A percentile compares a stretch with the other conserved stretches of the same genome.
These are phyloP conservation scores for Davidsoniella virescens DNA, from an alignment of 2,329 filamentous ascomycete species.

Conservation along the genomic window DNA sequence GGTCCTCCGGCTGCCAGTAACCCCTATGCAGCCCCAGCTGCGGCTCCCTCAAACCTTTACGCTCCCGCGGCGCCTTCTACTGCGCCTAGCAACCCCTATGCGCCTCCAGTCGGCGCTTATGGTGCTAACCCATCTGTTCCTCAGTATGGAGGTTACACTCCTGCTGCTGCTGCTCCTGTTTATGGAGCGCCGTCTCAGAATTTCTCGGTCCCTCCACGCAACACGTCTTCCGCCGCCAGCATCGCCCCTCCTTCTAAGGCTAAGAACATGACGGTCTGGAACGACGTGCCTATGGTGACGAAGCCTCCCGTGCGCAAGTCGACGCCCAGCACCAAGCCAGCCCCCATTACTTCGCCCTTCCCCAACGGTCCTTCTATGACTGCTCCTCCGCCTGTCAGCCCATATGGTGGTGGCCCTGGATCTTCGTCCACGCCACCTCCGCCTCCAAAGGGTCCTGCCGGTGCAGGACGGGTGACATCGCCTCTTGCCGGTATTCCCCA, in stretches of 20 bases:
- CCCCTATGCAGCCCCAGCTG: slow-evolving; percentile 10
- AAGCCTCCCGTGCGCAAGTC: slow-evolving; percentile 53
- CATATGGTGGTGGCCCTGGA: slow-evolving; percentile 44
- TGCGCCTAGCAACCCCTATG: slow-evolving; percentile 13
- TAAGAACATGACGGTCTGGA: slow-evolving; percentile 71
- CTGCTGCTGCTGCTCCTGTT: slow-evolving; percentile 15
- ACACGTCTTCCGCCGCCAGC: slow-evolving; percentile 35
- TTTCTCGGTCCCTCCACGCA: slow-evolving; percentile 32
- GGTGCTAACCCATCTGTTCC: slow-evolving; percentile 1
- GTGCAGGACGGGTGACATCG: slow-evolving; percentile 50
- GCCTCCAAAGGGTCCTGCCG: slow-evolving; percentile 64
- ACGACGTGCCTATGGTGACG: slow-evolving; percentile 77
- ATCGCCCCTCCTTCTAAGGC: slow-evolving; percentile 45
- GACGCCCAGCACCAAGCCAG: slow-evolving; percentile 49
- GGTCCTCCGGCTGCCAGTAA: slow-evolving; percentile 14
- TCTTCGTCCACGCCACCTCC: slow-evolving; percentile 56
- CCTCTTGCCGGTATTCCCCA: slow-evolving; percentile 45
- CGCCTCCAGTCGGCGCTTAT: slow-evolving; percentile 6
- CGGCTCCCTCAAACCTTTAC: slow-evolving; percentile 24
- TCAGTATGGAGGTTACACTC: slow-evolving; percentile 15
- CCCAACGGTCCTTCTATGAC: slow-evolving; percentile 41
- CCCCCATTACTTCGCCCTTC: slow-evolving; percentile 61
- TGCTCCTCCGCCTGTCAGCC: slow-evolving; percentile 40
- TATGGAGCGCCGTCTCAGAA: slow-evolving; percentile 18
- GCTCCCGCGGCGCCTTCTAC: slow-evolving; percentile 28